Percentiles rank a stretch among this genome's conserved stretches.
Conservation (phyloP, 176 grass and related monocot species). For the Paspalum vaginatum region DNA sequence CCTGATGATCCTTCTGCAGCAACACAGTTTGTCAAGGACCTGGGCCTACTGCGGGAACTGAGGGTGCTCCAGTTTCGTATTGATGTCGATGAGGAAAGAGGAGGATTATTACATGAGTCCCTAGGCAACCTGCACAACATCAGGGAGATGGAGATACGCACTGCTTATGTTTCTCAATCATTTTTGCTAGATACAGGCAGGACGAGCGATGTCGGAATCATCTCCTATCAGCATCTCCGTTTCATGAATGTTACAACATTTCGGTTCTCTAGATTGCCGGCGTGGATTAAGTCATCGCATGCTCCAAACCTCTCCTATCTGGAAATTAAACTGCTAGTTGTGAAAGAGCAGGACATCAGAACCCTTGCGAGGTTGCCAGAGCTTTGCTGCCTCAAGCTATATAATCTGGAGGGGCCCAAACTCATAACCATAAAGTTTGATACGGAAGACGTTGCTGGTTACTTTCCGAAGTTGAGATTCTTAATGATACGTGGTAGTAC, state of each 20-base stretch:
- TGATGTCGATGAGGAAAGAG: rapidly evolving
- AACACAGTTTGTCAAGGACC: not conserved
- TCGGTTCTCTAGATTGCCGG: not conserved
- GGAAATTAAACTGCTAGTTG: rapidly evolving
- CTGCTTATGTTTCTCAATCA: too few species aligned
- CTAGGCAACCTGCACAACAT: not conserved
- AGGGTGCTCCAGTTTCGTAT: not conserved
- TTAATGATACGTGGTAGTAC: rapidly evolving
- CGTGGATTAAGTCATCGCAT: not conserved
- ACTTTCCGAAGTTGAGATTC: not conserved
- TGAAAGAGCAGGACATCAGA: conserved; percentile 10
- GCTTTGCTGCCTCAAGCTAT: not conserved
- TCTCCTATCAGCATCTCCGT: not conserved
- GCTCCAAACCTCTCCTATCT: not conserved
- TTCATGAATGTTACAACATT: rapidly evolving
- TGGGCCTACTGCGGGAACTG: not conserved
- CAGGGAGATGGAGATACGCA: too few species aligned
- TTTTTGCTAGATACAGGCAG: too few species aligned
- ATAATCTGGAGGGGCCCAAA: too few species aligned
- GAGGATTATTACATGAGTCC: not conserved
- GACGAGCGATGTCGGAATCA: not conserved
- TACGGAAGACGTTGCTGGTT: too few species aligned
- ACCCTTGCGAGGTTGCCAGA: conserved; percentile 13
- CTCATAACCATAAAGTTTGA: not conserved
- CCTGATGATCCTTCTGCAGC: not conserved